Conservation (phyloP, 768 basidiomycete genomes). For the Lyophyllum decastes region DNA sequence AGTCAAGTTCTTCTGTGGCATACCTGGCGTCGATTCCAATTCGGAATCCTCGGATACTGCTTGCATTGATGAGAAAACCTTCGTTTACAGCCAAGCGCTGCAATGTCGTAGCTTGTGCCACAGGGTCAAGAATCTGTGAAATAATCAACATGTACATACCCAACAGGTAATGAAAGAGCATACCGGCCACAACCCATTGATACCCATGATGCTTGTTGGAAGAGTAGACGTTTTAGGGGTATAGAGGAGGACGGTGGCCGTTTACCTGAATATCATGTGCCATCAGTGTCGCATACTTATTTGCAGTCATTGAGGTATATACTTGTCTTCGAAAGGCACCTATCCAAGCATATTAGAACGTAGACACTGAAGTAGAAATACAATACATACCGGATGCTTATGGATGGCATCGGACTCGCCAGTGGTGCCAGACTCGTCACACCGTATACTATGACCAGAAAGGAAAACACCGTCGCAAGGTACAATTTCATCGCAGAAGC, state of each 20-base stretch:
- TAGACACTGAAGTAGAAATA: no score
- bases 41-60: background rate
- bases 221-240: background rate
- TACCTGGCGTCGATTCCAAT: conserved; percentile 10
- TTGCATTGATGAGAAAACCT: conserved; percentile 1
- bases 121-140: background rate
- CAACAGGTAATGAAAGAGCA: background rate
- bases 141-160: background rate
- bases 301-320: background rate
- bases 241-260: background rate
- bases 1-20: background rate
- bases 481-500: conserved; percentile 76
- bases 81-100: conserved; percentile 4
- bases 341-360: no score
- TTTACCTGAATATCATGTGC: background rate
- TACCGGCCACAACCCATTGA: background rate
- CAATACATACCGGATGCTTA: no score
- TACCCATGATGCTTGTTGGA: background rate
- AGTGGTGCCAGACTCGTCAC: conserved; percentile 95
- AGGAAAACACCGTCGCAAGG: conserved; percentile 97
- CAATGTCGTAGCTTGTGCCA: background rate
- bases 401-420: conserved; percentile 96
- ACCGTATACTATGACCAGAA: conserved; percentile 88
- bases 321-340: background rate
- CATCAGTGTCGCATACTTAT: background rate